Percentiles rank a stretch among this genome's conserved stretches.
Evolutionary conservation across 495 filamentous ascomycete genomes (phyloP).

Genomic region (Rusavskia elegans): DNA sequence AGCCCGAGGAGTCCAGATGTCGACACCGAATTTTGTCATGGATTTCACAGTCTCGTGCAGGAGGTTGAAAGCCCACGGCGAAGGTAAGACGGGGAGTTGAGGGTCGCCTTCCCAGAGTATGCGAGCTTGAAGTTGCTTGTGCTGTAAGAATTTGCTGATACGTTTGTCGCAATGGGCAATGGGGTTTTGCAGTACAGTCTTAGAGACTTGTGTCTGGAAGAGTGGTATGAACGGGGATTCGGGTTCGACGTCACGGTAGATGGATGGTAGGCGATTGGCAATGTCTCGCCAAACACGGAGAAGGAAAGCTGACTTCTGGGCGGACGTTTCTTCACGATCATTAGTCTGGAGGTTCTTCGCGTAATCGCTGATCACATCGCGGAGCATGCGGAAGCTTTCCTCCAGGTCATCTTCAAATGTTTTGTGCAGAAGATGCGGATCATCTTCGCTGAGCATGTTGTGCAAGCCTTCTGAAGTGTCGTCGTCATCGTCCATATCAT

Average conservation of each 20-base stretch:
- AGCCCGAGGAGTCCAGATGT: conserved; percentile 70
- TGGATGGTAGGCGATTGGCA: conserved; percentile 42
- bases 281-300: conserved; percentile 66
- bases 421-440: conserved; percentile 48
- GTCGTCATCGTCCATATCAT: conserved; percentile 55
- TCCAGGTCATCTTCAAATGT: conserved; percentile 40
- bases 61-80: conserved; percentile 59
- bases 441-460: conserved; percentile 50
- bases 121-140: conserved; percentile 26
- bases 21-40: conserved; percentile 56
- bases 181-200: conserved; percentile 9
- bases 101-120: conserved; percentile 68
- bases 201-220: conserved; percentile 17
- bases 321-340: conserved; percentile 11
- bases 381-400: conserved; percentile 41
- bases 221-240: conserved; percentile 18
- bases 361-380: conserved; percentile 32
- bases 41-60: conserved; percentile 43
- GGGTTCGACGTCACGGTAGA: conserved; percentile 21
- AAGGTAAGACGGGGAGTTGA: conserved; percentile 65
- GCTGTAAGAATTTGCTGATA: conserved; percentile 11
- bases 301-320: conserved; percentile 47
- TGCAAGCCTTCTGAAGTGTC: conserved; percentile 38
- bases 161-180: conserved; percentile 14
- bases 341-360: conserved; percentile 27